Percentiles rank a stretch among this genome's conserved stretches.
Conservation (phyloP, 805 yeast genomes). For the Allodekkera sacchari region DNA sequence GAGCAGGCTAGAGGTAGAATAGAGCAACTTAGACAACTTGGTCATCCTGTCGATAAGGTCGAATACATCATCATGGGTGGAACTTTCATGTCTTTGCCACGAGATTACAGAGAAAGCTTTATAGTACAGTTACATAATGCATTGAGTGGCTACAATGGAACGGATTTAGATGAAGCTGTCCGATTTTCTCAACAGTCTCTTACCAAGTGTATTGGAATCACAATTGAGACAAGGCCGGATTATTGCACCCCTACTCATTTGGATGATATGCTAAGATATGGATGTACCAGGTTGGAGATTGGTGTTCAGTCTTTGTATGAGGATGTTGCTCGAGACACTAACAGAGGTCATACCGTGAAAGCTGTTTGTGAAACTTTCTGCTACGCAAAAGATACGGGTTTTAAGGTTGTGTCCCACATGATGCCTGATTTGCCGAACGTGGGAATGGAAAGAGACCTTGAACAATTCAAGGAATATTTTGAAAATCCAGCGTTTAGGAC, state of each 20-base stretch:
- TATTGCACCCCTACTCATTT: conserved; percentile 94
- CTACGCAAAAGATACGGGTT: conserved; percentile 96
- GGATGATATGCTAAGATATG: conserved; percentile 91
- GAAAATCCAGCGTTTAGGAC: conserved; percentile 96
- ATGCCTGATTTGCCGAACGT: conserved; percentile 99
- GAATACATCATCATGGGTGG: conserved; percentile 99
- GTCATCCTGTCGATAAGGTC: conserved; percentile 94
- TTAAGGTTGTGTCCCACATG: conserved; percentile 97
- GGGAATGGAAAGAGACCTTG: conserved; percentile 96
- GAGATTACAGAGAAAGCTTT: conserved; percentile 82
- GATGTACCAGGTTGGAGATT: conserved; percentile 92
- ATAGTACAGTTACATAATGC: conserved; percentile 92
- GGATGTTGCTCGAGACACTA: conserved; percentile 97
- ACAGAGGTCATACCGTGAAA: conserved; percentile 95
- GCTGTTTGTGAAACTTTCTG: conserved; percentile 95
- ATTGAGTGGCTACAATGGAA: conserved; percentile 83
- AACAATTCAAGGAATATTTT: conserved; percentile 92
- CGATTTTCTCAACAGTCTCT: conserved; percentile 85
- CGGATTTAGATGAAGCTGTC: conserved; percentile 84
- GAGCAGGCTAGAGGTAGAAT: conserved; percentile 98
- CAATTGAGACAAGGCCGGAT: conserved; percentile 97
- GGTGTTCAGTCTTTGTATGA: conserved; percentile 97
- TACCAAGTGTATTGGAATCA: conserved; percentile 96
- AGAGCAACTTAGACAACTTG: conserved; percentile 89
- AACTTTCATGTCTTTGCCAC: conserved; percentile 91